Evolutionary conservation across 305 asterid species (phyloP), one percentile per base, ranked within the genome.

Genomic region (Plantago coronopus): DNA sequence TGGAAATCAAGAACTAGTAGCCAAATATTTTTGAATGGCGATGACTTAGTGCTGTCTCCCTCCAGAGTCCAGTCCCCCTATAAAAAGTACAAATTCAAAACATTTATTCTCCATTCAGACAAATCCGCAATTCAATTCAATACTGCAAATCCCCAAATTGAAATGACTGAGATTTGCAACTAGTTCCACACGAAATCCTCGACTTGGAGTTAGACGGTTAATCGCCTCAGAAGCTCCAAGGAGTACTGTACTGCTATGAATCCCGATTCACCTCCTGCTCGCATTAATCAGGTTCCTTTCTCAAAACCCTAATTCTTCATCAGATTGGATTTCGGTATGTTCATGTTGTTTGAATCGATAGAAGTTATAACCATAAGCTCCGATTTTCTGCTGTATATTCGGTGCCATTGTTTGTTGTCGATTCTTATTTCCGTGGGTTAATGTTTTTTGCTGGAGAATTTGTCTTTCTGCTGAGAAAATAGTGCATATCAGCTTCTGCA

Each of bases 241-340:
- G 54, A 68, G 64, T 44, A 7, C 64, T 5, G 64, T 44, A 7
- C 64, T 5, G 72, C 57, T 42, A 87, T 87, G 95, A 87, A 75
- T 65, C 76, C 88, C 53, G 81, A 76, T 63, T 69, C 87, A 56
- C 71, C 88, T 61, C 86, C 84, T 22, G 74, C 73, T 67, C 95
- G 90, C 62, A 78, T 87, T 58, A 84, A 87, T 48, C 90, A 87
- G 94, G 95, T 87, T 48, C 12, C 44, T 19, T 13, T 46, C 40
- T 27, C 7, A 18, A 58, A 50, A 22, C 19, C 57, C 50, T 44
- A 48, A 43, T 47, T 29, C n/a, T 18, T 16, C 9, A 7, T 34
- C 12, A 27, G 31, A 2, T 27, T 27, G 31, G 5, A 27, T 27
- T 27, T 27, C 31, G 5, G 31, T n/a, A n/a, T n/a, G n/a, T n/a